These are phyloP conservation scores for Phytophthora multivora DNA, from an alignment of 352 stramenopile genomes.

Conservation along the genomic window DNA sequence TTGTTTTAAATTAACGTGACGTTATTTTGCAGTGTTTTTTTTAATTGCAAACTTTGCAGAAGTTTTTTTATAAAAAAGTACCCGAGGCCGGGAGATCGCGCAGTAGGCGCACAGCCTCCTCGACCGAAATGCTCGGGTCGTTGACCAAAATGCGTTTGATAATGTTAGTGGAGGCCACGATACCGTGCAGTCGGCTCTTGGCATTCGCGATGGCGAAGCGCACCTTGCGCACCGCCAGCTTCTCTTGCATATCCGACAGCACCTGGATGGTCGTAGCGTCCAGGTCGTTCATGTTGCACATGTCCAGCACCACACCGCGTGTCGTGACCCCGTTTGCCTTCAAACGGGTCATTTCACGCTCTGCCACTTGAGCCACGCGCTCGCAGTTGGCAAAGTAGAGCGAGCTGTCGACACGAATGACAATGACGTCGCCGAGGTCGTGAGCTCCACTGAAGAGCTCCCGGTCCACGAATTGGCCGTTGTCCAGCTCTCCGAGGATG, in stretches of 20 bases:
- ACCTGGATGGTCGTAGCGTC: conserved; percentile 73
- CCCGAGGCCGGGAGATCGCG: conserved; percentile 13
- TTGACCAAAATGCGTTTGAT: conserved; percentile 46
- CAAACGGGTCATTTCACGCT: conserved; percentile 43
- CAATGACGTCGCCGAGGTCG: conserved; percentile 41
- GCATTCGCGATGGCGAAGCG: conserved; percentile 52
- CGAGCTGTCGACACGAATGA: conserved; percentile 57
- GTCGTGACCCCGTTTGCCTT: conserved; percentile 31
- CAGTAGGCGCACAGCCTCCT: conserved; percentile 43
- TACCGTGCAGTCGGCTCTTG: conserved; percentile 45
- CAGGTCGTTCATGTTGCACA: conserved; percentile 58
- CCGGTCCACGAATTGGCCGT: conserved; percentile 43
- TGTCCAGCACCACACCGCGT: conserved; percentile 55
- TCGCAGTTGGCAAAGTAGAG: conserved; percentile 71
- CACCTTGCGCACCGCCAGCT: conserved; percentile 50
- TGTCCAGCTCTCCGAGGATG: conserved; percentile 48
- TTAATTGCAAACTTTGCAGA: too few relatives aligned
- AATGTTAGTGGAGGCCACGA: conserved; percentile 53
- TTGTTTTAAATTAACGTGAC: too few relatives aligned
- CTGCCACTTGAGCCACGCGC: conserved; percentile 43
- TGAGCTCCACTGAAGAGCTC: conserved; percentile 37
- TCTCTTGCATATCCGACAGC: conserved; percentile 63
- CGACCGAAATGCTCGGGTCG: conserved; percentile 33
- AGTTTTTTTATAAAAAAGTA: too few relatives aligned
- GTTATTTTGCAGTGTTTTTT: too few relatives aligned